Percentiles rank a stretch among this genome's conserved stretches.
phyloP scores from a whole-genome alignment of 2,329 filamentous ascomycete species.

The Aspergillus arachidicola region DNA sequence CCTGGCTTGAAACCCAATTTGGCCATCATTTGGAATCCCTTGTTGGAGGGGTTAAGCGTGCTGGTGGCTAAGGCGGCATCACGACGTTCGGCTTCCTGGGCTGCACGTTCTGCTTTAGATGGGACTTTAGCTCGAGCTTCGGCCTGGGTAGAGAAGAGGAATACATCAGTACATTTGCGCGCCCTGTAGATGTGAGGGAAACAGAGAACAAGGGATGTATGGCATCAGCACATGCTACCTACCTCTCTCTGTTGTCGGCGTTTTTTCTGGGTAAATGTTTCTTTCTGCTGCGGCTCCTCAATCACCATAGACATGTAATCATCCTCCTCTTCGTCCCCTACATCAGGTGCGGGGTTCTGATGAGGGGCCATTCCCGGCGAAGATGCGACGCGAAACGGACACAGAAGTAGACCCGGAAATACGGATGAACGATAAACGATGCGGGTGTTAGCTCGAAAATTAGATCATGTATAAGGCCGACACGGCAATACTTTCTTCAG shows the following conservation, averaged over 20 bases:
- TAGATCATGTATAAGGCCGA: not conserved
- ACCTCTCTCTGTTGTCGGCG: slow-evolving; percentile 57
- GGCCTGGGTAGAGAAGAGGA: slow-evolving; percentile 48
- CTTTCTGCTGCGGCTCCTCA: slow-evolving; percentile 63
- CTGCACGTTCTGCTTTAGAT: slow-evolving; percentile 83
- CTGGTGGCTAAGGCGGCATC: slow-evolving; percentile 77
- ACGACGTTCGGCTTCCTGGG: slow-evolving; percentile 69
- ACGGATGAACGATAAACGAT: not conserved
- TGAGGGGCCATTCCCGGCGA: slow-evolving; percentile 11
- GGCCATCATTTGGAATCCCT: slow-evolving; percentile 94
- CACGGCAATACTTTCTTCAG: not conserved
- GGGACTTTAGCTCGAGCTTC: slow-evolving; percentile 65
- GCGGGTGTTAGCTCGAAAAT: not conserved
- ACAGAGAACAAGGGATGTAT: slow-evolving; percentile 8
- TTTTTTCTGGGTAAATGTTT: slow-evolving; percentile 65
- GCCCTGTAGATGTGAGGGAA: slow-evolving; percentile 44
- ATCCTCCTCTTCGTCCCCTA: slow-evolving; percentile 72
- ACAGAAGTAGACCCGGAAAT: not conserved
- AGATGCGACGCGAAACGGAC: not conserved
- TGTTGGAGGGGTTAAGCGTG: slow-evolving; percentile 72
- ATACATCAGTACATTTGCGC: slow-evolving; percentile 52
- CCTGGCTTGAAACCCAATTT: slow-evolving; percentile 88
- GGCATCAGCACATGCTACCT: slow-evolving; percentile 12
- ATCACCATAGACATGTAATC: slow-evolving; percentile 99
- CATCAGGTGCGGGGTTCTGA: slow-evolving; percentile 19